These are phyloP conservation scores for Craterostigma plantagineum DNA, from an alignment of 257 asterid species.

Conservation along the genomic window DNA sequence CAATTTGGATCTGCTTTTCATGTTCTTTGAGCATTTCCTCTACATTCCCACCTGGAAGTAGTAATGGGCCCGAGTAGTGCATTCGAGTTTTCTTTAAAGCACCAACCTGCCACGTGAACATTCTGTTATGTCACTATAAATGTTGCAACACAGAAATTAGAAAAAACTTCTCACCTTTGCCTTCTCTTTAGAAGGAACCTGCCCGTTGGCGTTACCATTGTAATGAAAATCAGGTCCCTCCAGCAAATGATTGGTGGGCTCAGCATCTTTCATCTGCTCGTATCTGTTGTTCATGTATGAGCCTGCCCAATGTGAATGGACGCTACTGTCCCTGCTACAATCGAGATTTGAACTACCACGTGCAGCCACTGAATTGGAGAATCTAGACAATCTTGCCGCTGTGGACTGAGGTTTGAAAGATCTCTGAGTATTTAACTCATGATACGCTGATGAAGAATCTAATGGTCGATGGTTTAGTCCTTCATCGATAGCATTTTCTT, in stretches of 20 bases:
- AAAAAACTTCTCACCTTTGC: slow-evolving; percentile 16
- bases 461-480: slow-evolving; percentile 8
- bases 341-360: slow-evolving; percentile 46
- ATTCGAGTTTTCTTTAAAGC: slow-evolving; percentile 35
- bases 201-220: slow-evolving; percentile 31
- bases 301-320: slow-evolving; percentile 31
- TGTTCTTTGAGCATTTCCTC: slow-evolving; percentile 83
- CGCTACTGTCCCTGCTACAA: slow-evolving; percentile 29
- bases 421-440: slow-evolving; percentile 33
- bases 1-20: slow-evolving; percentile 61
- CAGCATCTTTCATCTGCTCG: slow-evolving; percentile 27
- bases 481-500: slow-evolving; percentile 23
- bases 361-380: slow-evolving; percentile 63
- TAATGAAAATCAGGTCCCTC: slow-evolving; percentile 24
- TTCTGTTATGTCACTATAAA: background rate
- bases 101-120: slow-evolving; percentile 16
- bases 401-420: slow-evolving; percentile 31
- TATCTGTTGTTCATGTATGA: slow-evolving; percentile 16
- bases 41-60: slow-evolving; percentile 44
- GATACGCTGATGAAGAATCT: slow-evolving; percentile 21
- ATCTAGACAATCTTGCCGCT: slow-evolving; percentile 43
- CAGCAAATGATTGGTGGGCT: slow-evolving; percentile 42
- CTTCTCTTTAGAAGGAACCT: slow-evolving; percentile 21
- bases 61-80: slow-evolving; percentile 72
- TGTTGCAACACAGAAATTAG: background rate